Percentiles rank a stretch among this genome's conserved stretches.
phyloP scores from a whole-genome alignment of 805 yeast species.

The Ogataea trehaloabstinens region DNA sequence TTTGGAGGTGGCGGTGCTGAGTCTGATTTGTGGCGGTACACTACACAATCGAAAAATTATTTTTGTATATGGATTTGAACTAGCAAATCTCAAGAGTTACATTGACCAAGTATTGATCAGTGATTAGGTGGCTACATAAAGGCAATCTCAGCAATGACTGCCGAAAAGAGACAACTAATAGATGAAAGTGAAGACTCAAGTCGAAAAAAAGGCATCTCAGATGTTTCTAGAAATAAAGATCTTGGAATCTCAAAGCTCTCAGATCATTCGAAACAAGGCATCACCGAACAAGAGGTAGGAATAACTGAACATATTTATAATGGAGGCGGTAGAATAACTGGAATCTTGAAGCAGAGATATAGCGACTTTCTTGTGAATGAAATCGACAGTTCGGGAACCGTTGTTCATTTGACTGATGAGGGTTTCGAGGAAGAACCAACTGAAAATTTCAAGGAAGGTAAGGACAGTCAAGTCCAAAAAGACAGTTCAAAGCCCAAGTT shows the following conservation, averaged over 20 bases:
- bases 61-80: no score
- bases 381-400: slow-evolving; percentile 63
- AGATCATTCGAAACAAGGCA: slow-evolving; percentile 32
- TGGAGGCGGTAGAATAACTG: slow-evolving; percentile 62
- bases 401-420: slow-evolving; percentile 70
- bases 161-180: background rate
- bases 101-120: no score
- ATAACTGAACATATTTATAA: slow-evolving; percentile 67
- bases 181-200: background rate
- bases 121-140: no score
- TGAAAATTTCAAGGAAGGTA: slow-evolving; percentile 34
- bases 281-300: slow-evolving; percentile 81
- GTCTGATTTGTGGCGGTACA: no score
- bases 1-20: no score
- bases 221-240: background rate
- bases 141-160: slow-evolving; percentile 1
- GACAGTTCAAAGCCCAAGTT: slow-evolving; percentile 39
- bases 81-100: no score
- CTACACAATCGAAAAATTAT: no score
- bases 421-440: slow-evolving; percentile 54
- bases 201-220: background rate
- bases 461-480: slow-evolving; percentile 36
- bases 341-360: slow-evolving; percentile 82
- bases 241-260: background rate
- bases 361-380: slow-evolving; percentile 95